Evolutionary conservation across 108 stramenopile genomes (phyloP).

Genomic region (Stephanodiscus minutulus): DNA sequence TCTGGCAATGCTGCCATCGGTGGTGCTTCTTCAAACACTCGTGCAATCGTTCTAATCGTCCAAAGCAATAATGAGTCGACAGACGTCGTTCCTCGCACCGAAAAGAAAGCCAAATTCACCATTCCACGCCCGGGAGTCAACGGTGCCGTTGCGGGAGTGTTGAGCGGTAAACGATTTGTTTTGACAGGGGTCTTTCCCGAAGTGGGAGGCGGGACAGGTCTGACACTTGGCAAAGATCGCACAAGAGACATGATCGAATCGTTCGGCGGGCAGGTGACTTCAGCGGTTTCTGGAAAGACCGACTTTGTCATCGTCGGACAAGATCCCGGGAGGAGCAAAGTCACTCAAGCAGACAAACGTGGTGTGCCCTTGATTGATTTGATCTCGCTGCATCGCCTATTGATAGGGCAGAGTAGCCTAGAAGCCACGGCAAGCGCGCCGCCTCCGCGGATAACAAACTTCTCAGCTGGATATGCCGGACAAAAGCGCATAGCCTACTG

Average conservation of each 20-base stretch:
- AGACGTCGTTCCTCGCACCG: conserved; percentile 13
- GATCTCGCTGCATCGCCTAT: conserved; percentile 22
- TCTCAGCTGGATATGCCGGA: conserved; percentile 37
- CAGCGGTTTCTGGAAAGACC: conserved; percentile 51
- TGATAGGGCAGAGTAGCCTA: conserved; percentile 23
- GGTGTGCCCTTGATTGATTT: conserved; percentile 34
- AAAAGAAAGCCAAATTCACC: conserved; percentile 39
- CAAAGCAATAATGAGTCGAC: conserved; percentile 9
- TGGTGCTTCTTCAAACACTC: conserved; percentile 15
- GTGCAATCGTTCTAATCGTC: conserved; percentile 12
- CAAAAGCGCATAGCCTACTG: conserved; percentile 15
- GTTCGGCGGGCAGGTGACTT: conserved; percentile 57
- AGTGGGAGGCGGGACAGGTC: conserved; percentile 62
- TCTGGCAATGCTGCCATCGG: neutral
- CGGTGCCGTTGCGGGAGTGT: conserved; percentile 42
- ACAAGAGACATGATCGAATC: conserved; percentile 51
- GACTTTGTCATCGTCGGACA: conserved; percentile 60
- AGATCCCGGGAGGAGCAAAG: conserved; percentile 62
- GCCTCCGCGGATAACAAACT: conserved; percentile 42
- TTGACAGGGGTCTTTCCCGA: conserved; percentile 68
- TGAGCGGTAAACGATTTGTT: conserved; percentile 53
- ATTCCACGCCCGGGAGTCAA: conserved; percentile 57
- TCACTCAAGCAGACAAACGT: conserved; percentile 37
- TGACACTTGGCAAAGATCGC: conserved; percentile 54
- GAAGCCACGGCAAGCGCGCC: conserved; percentile 26